phyloP scores from a whole-genome alignment of 352 stramenopile genomes.

The Pythium dissimile region DNA sequence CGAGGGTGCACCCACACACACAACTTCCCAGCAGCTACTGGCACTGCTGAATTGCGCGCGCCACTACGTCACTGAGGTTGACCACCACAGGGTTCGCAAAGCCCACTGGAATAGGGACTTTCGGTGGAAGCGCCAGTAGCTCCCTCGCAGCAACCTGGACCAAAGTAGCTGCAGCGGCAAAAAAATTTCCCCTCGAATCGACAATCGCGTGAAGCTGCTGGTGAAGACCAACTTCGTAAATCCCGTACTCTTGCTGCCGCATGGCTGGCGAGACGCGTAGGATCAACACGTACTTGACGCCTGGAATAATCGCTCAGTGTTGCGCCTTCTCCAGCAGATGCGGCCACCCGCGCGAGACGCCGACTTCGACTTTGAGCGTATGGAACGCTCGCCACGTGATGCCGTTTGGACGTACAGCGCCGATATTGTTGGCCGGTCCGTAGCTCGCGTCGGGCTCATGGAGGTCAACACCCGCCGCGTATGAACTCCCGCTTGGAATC shows the following conservation, averaged over 20 bases:
- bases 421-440: not conserved
- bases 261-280: not conserved
- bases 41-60: no score
- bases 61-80: no score
- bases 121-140: no score
- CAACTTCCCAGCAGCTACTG: no score
- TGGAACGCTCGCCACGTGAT: slow-evolving; percentile 2
- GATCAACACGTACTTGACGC: slow-evolving; percentile 5
- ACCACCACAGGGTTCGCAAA: no score
- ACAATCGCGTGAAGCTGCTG: no score
- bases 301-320: not conserved
- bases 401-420: not conserved
- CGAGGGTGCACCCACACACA: no score
- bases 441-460: slow-evolving; percentile 2
- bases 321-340: not conserved
- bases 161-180: no score
- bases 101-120: no score
- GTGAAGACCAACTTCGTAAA: no score
- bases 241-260: not conserved
- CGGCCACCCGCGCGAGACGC: not conserved
- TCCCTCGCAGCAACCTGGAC: no score
- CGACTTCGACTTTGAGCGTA: slow-evolving; percentile 11
- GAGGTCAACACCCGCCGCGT: not conserved
- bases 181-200: no score
- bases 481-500: not conserved